Evolutionary conservation across 441 rosid species (phyloP).

Genomic region (Gossypium davidsonii): DNA sequence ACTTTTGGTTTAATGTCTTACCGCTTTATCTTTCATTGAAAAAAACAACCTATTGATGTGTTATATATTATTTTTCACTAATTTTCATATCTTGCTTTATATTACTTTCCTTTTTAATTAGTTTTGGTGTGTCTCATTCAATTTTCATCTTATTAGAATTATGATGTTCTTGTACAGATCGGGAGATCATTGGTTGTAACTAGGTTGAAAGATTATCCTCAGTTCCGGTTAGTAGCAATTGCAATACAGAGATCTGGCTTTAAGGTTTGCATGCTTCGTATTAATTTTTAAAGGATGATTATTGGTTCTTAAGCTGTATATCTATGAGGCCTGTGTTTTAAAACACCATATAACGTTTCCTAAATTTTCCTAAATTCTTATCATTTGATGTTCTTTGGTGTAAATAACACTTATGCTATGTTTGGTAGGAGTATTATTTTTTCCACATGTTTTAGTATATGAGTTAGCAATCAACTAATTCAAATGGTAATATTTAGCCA

Average conservation of each 20-base stretch:
- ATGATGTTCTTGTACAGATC: slow-evolving; percentile 42
- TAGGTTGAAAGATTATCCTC: slow-evolving; percentile 86
- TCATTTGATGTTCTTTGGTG: background rate
- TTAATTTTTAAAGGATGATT: slow-evolving; percentile 3
- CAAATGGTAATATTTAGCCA: too few species aligned
- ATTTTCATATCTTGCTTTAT: background rate
- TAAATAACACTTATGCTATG: background rate
- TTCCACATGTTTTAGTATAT: too few species aligned
- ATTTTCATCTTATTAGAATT: slow-evolving; percentile 3
- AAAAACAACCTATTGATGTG: background rate
- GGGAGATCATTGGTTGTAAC: slow-evolving; percentile 79
- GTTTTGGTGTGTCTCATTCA: background rate
- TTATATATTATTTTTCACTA: background rate
- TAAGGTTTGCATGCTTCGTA: slow-evolving; percentile 47
- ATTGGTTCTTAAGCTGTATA: background rate
- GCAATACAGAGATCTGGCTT: slow-evolving; percentile 83
- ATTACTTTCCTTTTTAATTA: slow-evolving; percentile 5
- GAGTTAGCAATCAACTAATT: too few species aligned
- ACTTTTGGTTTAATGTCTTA: background rate
- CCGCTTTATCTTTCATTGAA: background rate
- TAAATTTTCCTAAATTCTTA: background rate
- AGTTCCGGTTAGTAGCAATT: slow-evolving; percentile 76
- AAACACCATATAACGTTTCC: background rate
- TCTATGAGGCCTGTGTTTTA: background rate
- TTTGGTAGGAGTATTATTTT: too few species aligned